Evolutionary conservation across 108 stramenopile species (phyloP).

Genomic region (Craspedostauros australis): DNA sequence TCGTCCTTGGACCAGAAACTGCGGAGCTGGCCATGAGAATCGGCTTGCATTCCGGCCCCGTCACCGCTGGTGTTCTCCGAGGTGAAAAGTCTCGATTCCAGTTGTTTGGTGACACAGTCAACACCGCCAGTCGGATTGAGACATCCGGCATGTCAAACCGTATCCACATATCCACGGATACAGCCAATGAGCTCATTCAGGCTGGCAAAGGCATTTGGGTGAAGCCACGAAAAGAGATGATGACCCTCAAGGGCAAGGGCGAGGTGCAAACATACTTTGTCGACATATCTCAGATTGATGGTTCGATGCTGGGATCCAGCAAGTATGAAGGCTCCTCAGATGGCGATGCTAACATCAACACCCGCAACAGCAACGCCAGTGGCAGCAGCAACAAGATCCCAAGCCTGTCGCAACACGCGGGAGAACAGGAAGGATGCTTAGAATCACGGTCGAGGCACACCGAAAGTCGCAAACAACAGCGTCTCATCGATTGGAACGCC

Average conservation of each 20-base stretch:
- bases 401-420: too few relatives aligned
- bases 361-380: too few relatives aligned
- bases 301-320: too few relatives aligned
- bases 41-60: constrained; percentile 8
- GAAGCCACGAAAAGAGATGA: constrained; percentile 21
- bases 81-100: constrained; percentile 18
- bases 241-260: constrained; percentile 58
- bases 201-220: constrained; percentile 41
- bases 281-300: too few relatives aligned
- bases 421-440: too few relatives aligned
- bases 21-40: constrained; percentile 1
- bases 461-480: constrained; percentile 10
- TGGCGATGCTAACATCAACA: too few relatives aligned
- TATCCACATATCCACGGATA: constrained; percentile 50
- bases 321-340: too few relatives aligned
- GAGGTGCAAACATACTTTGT: constrained; percentile 7
- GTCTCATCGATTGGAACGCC: constrained; percentile 25
- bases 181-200: constrained; percentile 27
- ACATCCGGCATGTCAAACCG: constrained; percentile 27
- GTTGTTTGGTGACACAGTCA: constrained; percentile 32
- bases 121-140: constrained; percentile 54
- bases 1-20: constrained; percentile 18
- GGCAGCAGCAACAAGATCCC: too few relatives aligned
- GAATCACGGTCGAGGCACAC: too few relatives aligned
- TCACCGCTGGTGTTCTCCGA: constrained; percentile 16